phyloP scores from a whole-genome alignment of 495 filamentous ascomycete genomes.

The Talaromyces stipitatus region DNA sequence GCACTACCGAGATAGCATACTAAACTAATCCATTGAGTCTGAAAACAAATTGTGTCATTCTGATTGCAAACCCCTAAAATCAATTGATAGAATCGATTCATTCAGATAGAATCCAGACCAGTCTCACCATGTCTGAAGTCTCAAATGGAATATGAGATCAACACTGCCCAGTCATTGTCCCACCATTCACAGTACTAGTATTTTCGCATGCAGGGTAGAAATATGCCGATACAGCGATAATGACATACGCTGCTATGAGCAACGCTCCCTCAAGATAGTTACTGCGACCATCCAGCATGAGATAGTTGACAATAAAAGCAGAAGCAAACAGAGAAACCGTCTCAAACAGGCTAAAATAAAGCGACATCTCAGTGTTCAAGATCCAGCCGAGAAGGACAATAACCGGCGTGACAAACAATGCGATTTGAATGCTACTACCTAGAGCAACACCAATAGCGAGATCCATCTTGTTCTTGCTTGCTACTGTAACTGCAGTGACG shows the following conservation, averaged over 20 bases:
- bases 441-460: slow-evolving; percentile 85
- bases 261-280: slow-evolving; percentile 87
- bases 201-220: slow-evolving; percentile 51
- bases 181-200: slow-evolving; percentile 32
- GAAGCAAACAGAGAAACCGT: slow-evolving; percentile 80
- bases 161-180: slow-evolving; percentile 1
- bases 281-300: slow-evolving; percentile 77
- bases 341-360: slow-evolving; percentile 91
- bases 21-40: not conserved
- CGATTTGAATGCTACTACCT: slow-evolving; percentile 77
- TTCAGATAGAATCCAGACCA: not conserved
- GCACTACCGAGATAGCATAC: not conserved
- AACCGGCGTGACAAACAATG: slow-evolving; percentile 82
- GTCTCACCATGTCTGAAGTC: not conserved
- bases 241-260: slow-evolving; percentile 75
- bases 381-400: slow-evolving; percentile 87
- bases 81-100: not conserved
- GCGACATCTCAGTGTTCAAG: slow-evolving; percentile 71
- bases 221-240: slow-evolving; percentile 61
- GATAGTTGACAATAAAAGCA: slow-evolving; percentile 81
- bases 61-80: not conserved
- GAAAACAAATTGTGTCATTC: not conserved
- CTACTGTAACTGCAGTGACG: slow-evolving; percentile 81
- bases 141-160: not conserved
- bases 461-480: slow-evolving; percentile 95